These are phyloP conservation scores for Lenwebbia sp. DNA, from an alignment of 345 rosid species.

Conservation along the genomic window DNA sequence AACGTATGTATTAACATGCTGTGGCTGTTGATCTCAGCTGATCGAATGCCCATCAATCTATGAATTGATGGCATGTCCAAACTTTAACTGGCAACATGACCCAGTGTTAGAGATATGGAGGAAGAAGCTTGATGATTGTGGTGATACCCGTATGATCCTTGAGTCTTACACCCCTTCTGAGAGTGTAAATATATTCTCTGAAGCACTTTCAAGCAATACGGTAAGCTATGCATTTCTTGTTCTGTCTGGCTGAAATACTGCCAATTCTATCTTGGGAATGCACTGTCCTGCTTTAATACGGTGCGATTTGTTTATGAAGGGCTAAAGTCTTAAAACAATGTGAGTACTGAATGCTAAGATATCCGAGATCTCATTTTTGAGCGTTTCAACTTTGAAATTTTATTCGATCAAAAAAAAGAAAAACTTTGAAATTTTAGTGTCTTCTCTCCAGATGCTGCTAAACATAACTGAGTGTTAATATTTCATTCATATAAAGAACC, in stretches of 20 bases:
- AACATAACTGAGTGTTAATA: not conserved
- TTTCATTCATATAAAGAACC: not conserved
- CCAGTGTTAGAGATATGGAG: conserved; percentile 74
- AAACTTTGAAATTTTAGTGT: not conserved
- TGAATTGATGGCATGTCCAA: conserved; percentile 71
- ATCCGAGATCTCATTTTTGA: not conserved
- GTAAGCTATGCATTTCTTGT: conserved; percentile 30
- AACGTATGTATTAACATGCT: not conserved
- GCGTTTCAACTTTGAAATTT: not conserved
- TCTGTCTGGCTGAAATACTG: not conserved
- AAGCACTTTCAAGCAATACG: conserved; percentile 59
- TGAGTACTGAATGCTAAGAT: not conserved
- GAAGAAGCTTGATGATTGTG: conserved; percentile 37
- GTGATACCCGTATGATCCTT: conserved; percentile 35
- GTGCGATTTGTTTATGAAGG: not conserved
- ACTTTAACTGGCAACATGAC: conserved; percentile 52
- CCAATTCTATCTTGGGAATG: not conserved
- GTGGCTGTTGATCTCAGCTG: conserved; percentile 36
- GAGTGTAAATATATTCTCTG: conserved; percentile 43
- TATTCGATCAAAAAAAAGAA: not conserved
- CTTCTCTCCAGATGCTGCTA: not conserved
- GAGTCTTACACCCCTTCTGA: conserved; percentile 59
- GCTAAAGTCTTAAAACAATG: not conserved
- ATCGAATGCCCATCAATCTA: conserved; percentile 87
- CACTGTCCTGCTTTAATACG: not conserved